Base-by-base conservation (phyloP, 305 asterid genomes). In the Petunia hybrid region DNA sequence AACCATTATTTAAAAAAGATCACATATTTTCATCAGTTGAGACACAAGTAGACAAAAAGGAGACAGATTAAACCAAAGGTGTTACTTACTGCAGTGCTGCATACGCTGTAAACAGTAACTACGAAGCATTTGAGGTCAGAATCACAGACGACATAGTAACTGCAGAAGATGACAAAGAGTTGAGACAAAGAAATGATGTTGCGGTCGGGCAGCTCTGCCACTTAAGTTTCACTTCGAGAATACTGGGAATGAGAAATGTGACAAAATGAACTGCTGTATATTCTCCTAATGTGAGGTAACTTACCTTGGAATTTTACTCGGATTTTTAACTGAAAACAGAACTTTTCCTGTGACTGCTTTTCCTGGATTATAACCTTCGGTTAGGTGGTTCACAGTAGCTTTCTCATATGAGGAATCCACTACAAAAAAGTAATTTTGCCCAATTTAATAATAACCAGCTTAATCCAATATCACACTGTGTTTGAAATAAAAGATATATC, bases 71-170 rank as follows among this genome's bases (percentile, higher is more conserved):
- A 10, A 2, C 35, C 63, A 81, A 56, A 66, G 57, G 75, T 74
- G 48, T 67, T 75, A 87, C 94, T 87, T 89, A 94, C 98, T 12
- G 90, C 93, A 65, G 92, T 91, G 78, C 83, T 87, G 22, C 82
- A 85, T 82, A 93, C 85, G 79, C 93, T 92, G 62, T 95, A 95
- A 55, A 91, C 92, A 38, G 98, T 86, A 40, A 95, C 82, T 61
- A 92, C 87, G 77, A 81, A 92, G 86, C 97, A 91, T 71, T 61
- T 85, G 87, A 88, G 94, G 83, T 88, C 92, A 76, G 97, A 85
- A 85, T 91, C 98, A 71, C 97, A 91, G 77, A 94, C 84, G 84
- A 91, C 56, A 87, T 93, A 95, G 85, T 91, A 93, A 78, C 98
- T 95, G 96, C 87, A 85, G 43, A 8, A 67, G 8, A 59, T 8